Evolutionary conservation across 2,329 filamentous ascomycete genomes (phyloP), one percentile per base, ranked within the genome.

Genomic region (Zopfia rhizophila): DNA sequence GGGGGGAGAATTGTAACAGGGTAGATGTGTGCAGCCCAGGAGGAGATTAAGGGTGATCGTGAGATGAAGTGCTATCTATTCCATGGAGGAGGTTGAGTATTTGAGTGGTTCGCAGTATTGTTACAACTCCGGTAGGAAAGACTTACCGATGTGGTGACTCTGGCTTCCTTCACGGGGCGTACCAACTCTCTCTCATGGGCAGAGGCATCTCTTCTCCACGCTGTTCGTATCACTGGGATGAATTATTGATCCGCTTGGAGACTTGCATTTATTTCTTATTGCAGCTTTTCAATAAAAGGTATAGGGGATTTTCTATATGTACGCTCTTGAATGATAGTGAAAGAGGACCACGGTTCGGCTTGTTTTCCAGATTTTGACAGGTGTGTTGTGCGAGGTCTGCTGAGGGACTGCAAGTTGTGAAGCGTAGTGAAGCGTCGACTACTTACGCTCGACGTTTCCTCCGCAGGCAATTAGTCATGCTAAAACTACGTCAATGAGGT

Each of bases 301-400:
- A 37, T 39, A 42, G 13, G 39, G 27, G 24, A 44, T 19, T 24
- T 37, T 19, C 22, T n/a, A 31, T 19, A 14, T 19, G 8, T 27
- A 21, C 35, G 38, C 21, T 21, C 36, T 16, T 45, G 10, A 21
- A 11, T 31, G 27, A 13, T n/a, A n/a, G n/a, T n/a, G n/a, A n/a
- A n/a, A n/a, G n/a, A 39, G 27, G 45, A 49, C 32, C 28, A 45
- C 37, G 41, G 38, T 45, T 45, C 48, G 38, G 39, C 30, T 24
- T 28, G 10, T 18, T 28, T 36, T 27, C 35, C 47, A 46, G 45
- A 59, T 56, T 24, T 47, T 59, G 51, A 56, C 51, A 56, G 51
- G 22, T 47, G 11, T 13, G 51, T 56, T 22, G 45, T 43, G 55
- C 51, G 5, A 13, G 3, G 16, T n/a, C 36, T 1, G 37, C 30